These are phyloP conservation scores for Beauveria australis DNA, from an alignment of 2,329 filamentous ascomycete species.

Conservation along the genomic window DNA sequence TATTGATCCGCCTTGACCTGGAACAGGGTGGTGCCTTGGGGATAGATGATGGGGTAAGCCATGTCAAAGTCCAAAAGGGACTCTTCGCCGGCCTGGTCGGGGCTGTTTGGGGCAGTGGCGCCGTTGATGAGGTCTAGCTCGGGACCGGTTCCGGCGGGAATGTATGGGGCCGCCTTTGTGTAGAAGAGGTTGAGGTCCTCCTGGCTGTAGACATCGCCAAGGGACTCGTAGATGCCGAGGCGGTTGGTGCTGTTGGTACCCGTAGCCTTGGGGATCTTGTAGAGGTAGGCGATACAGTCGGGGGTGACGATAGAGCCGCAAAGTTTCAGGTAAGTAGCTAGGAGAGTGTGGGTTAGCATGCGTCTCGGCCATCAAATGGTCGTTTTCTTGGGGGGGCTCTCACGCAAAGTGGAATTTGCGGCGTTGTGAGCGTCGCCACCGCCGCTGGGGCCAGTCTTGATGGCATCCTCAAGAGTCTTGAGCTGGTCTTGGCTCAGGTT, in stretches of 20 bases:
- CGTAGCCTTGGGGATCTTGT: slow-evolving; percentile 32
- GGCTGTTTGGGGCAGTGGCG: slow-evolving; percentile 32
- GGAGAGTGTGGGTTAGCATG: background rate
- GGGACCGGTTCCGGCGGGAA: slow-evolving; percentile 35
- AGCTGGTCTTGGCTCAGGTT: slow-evolving; percentile 17
- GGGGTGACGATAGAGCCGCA: slow-evolving; percentile 51
- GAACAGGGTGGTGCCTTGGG: slow-evolving; percentile 42
- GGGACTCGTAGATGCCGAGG: slow-evolving; percentile 45
- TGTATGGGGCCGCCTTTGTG: slow-evolving; percentile 31
- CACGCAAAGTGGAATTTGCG: slow-evolving; percentile 1
- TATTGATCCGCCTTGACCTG: slow-evolving; percentile 29
- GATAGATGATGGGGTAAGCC: slow-evolving; percentile 43
- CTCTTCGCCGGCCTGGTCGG: slow-evolving; percentile 30
- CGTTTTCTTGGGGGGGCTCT: background rate
- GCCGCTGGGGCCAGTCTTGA: slow-evolving; percentile 1
- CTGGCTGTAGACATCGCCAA: slow-evolving; percentile 42
- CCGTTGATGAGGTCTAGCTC: slow-evolving; percentile 38
- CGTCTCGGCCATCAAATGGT: no score
- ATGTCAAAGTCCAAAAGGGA: slow-evolving; percentile 44
- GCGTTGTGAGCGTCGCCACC: background rate
- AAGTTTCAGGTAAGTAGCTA: background rate
- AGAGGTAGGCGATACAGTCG: slow-evolving; percentile 44
- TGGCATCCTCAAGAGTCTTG: background rate
- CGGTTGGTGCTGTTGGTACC: slow-evolving; percentile 32
- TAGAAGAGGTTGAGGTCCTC: slow-evolving; percentile 41